Evolutionary conservation across 306 rosid genomes (phyloP).

Genomic region (Prunus persica): DNA sequence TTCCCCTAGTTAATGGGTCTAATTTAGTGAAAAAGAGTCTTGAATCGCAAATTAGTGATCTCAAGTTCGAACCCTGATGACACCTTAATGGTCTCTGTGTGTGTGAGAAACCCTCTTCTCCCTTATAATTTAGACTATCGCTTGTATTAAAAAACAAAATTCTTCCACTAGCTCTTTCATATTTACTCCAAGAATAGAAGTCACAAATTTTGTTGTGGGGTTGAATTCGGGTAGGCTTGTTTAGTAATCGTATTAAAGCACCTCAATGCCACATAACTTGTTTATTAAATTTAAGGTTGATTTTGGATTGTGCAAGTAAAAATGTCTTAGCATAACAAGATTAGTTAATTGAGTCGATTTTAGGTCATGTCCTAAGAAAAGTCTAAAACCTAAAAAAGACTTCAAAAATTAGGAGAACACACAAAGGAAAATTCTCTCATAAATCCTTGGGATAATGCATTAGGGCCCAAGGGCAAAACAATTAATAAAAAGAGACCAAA

Average conservation of each 20-base stretch:
- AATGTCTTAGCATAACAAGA: background rate
- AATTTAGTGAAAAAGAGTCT: fast-evolving
- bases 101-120: fast-evolving
- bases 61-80: fast-evolving
- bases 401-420: background rate
- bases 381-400: background rate
- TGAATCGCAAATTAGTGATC: fast-evolving
- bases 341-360: background rate
- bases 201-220: background rate
- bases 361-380: background rate
- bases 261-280: background rate
- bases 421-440: too few relatives aligned
- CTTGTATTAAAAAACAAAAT: background rate
- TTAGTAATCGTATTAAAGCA: background rate
- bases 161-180: background rate
- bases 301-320: background rate
- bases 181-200: background rate
- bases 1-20: fast-evolving
- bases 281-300: background rate
- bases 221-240: background rate
- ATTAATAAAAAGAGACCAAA: background rate
- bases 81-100: too few relatives aligned
- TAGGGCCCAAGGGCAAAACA: background rate
- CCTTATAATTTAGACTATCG: fast-evolving
- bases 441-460: background rate